These are phyloP conservation scores for Ascochyta clinopodiicola DNA, from an alignment of 2,329 filamentous ascomycete species.

Conservation along the genomic window DNA sequence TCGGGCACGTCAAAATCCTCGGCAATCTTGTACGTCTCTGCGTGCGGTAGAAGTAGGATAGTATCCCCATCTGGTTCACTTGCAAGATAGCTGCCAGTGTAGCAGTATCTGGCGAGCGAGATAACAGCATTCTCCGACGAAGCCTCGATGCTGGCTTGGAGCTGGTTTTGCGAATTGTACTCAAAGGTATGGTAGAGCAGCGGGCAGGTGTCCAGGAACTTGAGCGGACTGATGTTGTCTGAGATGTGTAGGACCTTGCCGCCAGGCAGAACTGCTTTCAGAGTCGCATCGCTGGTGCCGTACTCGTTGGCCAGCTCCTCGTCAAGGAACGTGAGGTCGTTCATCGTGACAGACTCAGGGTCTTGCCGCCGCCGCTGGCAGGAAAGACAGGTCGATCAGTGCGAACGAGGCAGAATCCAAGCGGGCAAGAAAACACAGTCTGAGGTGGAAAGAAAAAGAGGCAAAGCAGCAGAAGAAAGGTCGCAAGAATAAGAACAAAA, in stretches of 20 bases:
- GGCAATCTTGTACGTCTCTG: conserved; percentile 50
- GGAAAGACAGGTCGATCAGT: conserved; percentile 2
- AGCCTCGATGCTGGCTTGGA: conserved; percentile 49
- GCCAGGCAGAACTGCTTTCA: conserved; percentile 42
- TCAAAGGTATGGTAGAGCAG: conserved; percentile 53
- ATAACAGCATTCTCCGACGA: conserved; percentile 40
- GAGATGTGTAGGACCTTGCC: conserved; percentile 42
- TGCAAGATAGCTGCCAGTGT: conserved; percentile 49
- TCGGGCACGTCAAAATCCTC: conserved; percentile 50
- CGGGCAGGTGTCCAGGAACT: conserved; percentile 46
- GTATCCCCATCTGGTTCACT: conserved; percentile 24
- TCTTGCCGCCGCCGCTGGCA: not conserved
- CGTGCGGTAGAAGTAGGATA: conserved; percentile 49
- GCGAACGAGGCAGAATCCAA: not conserved
- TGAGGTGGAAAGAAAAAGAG: not conserved
- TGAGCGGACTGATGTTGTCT: conserved; percentile 37
- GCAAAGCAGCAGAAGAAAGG: not conserved
- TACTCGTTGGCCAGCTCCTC: conserved; percentile 8
- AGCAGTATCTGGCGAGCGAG: conserved; percentile 52
- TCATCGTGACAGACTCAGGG: conserved; percentile 21
- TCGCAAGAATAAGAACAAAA: not conserved
- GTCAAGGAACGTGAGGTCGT: conserved; percentile 34
- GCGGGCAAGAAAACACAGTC: conserved; percentile 18
- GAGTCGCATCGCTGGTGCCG: conserved; percentile 31
- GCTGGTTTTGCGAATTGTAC: conserved; percentile 31